These are phyloP conservation scores for Murraya koenigii DNA, from an alignment of 345 rosid genomes.

Conservation along the genomic window DNA sequence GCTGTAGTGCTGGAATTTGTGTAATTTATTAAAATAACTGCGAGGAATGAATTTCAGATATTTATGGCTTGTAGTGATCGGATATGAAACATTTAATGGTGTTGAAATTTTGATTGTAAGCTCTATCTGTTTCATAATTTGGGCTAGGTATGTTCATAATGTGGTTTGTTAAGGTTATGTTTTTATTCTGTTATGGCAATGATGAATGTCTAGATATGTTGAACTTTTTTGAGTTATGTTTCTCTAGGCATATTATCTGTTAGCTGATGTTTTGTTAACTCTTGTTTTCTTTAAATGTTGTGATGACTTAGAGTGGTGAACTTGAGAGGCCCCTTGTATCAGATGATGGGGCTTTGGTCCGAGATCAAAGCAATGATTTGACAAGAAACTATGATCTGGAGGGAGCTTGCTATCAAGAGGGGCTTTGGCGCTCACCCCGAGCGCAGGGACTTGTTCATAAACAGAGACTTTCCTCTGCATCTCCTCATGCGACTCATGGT, in stretches of 20 bases:
- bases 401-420: constrained; percentile 69
- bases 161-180: background rate
- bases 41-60: background rate
- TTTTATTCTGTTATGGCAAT: background rate
- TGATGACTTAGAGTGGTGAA: constrained; percentile 43
- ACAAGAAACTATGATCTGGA: constrained; percentile 62
- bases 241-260: background rate
- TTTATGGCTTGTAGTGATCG: background rate
- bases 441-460: constrained; percentile 57
- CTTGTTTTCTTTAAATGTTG: background rate
- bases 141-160: background rate
- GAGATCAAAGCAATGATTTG: constrained; percentile 50
- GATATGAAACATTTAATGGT: background rate
- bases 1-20: background rate
- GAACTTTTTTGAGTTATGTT: background rate
- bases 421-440: constrained; percentile 46
- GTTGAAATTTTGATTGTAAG: background rate
- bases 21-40: background rate
- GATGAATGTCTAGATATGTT: background rate
- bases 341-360: constrained; percentile 39
- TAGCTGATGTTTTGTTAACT: background rate
- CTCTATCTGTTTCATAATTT: background rate
- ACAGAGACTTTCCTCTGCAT: constrained; percentile 56
- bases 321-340: constrained; percentile 75
- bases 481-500: constrained; percentile 52